A percentile compares a stretch with the other conserved stretches of the same genome.
These are phyloP conservation scores for Hura crepitans DNA, from an alignment of 441 rosid genomes.

Conservation along the genomic window DNA sequence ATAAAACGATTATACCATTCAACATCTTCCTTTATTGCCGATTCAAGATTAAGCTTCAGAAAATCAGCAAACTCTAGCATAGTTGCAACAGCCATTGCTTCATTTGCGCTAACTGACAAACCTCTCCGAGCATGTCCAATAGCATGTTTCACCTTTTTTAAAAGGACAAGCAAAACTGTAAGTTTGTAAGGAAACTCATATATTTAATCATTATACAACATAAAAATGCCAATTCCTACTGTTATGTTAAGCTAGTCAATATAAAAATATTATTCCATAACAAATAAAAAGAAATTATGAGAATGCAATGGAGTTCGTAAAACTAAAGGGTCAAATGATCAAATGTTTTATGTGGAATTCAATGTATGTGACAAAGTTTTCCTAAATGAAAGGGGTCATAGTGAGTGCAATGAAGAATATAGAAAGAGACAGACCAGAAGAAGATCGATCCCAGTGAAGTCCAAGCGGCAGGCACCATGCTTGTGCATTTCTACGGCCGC, in stretches of 20 bases:
- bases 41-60: constrained; percentile 66
- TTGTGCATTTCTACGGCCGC: constrained; percentile 74
- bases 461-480: constrained; percentile 59
- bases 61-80: constrained; percentile 48
- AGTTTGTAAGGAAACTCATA: no score
- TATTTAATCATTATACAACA: no score
- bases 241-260: no score
- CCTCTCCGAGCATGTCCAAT: constrained; percentile 45
- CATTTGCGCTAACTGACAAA: constrained; percentile 47
- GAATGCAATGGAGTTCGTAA: neutral
- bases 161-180: constrained; percentile 17
- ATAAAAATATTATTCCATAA: no score
- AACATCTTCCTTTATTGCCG: constrained; percentile 60
- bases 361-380: neutral
- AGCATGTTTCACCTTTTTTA: constrained; percentile 54
- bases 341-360: neutral
- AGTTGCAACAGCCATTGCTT: constrained; percentile 61
- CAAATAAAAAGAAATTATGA: neutral
- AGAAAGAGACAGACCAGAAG: constrained; percentile 35
- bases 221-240: no score
- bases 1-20: constrained; percentile 62
- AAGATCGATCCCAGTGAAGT: constrained; percentile 52
- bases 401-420: neutral
- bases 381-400: neutral
- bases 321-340: neutral